These are phyloP conservation scores for Aspergillus haitiensis DNA, from an alignment of 495 filamentous ascomycete species.

Conservation along the genomic window DNA sequence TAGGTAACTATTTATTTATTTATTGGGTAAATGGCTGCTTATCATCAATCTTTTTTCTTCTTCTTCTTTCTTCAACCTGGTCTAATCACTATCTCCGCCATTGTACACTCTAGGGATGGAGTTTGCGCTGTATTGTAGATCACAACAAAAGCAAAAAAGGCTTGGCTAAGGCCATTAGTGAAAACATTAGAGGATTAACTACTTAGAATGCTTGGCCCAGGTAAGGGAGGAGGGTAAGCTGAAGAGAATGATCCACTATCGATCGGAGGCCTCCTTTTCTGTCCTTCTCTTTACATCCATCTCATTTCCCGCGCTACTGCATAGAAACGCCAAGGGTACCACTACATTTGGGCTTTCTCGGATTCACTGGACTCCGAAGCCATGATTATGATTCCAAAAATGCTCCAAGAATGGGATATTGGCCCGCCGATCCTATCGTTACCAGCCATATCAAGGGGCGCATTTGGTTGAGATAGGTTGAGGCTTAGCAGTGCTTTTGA, in stretches of 20 bases:
- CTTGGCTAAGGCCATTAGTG: conserved; percentile 19
- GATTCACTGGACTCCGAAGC: conserved; percentile 1
- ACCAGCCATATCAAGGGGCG: neutral
- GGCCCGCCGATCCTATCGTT: conserved; percentile 18
- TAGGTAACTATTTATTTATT: neutral
- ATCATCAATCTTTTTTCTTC: neutral
- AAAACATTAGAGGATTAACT: conserved; percentile 10
- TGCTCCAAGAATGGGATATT: conserved; percentile 9
- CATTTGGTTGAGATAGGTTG: conserved; percentile 8
- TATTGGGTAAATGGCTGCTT: neutral
- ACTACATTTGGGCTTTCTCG: conserved; percentile 10
- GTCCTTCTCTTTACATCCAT: neutral
- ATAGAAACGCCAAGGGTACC: conserved; percentile 12
- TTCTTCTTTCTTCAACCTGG: conserved; percentile 7
- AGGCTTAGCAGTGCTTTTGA: conserved; percentile 4
- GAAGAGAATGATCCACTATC: conserved; percentile 6
- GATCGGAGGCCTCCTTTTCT: conserved; percentile 4
- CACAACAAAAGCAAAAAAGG: conserved; percentile 14
- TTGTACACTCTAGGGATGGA: neutral
- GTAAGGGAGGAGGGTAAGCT: conserved; percentile 19
- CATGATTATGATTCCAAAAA: conserved; percentile 6
- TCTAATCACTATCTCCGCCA: conserved; percentile 1
- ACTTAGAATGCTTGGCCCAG: conserved; percentile 28
- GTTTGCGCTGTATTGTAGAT: conserved; percentile 20
- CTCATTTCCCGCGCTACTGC: conserved; percentile 1